Base-by-base conservation (phyloP, 352 stramenopile species). In the Phytophthora hybrid region DNA sequence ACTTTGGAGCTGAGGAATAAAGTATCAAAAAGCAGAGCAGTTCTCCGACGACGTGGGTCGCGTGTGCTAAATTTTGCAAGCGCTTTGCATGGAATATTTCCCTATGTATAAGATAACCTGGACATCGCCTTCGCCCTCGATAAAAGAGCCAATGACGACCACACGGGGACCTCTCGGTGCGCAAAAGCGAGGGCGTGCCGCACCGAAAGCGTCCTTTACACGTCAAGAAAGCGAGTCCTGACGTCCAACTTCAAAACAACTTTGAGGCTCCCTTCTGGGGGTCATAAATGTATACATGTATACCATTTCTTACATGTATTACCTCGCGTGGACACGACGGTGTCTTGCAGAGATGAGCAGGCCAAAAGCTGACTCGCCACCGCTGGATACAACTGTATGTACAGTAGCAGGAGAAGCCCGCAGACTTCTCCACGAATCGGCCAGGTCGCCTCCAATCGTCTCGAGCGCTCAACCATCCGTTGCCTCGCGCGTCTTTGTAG, bases 141-240 rank as follows among this genome's bases (percentile, higher is more conserved):
- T 53, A 76, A 73, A 76, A 76, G 52, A 23, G 57, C 52, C 70
- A 34, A 59, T 70, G 58, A 77, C 71, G 59, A 77, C 69, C 58
- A 64, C 44, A 21, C 23, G 23, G 39, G 53, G 23, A 31, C 19
- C 37, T 74, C 69, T 77, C 71, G 71, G 71, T 77, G 71, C 11
- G 55, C 44, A 52, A 52, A 52, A 52, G 16, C 44, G 44, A 52
- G 13, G 51, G 21, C 37, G 56, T 44, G 37, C n/a, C 65, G 19
- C 65, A 71, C 71, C 71, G 71, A 77, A 77, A 77, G 65, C 46
- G 61, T 71, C 62, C 32, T 52, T 18, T 52, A 51, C 44, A 5
- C 44, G 37, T 44, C 37, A 46, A 51, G 44, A 16, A 39, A 49
- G 39, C 37, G 54, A 53, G 37, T 67, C 19, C 37, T 32, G n/a